Conservation (phyloP, 176 grass and related monocot species). For the Bromus sterilis region DNA sequence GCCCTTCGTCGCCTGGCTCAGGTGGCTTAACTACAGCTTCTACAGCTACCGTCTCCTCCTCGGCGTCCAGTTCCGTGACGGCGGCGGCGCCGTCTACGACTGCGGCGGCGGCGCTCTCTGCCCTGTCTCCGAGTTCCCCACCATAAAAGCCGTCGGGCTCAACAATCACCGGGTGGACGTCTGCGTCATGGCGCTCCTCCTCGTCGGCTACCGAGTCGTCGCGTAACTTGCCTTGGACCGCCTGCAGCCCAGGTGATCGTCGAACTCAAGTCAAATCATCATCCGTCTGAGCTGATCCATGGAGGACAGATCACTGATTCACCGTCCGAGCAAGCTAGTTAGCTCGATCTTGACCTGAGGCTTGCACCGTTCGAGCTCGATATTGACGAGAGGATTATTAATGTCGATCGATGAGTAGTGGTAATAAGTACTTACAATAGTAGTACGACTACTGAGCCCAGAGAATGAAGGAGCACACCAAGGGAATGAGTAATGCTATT, state of each 20-base stretch:
- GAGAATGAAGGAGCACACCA: not conserved
- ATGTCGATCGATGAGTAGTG: not conserved
- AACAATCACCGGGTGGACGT: conserved; percentile 74
- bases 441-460: not conserved
- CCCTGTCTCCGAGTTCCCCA: conserved; percentile 62
- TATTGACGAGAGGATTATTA: not conserved
- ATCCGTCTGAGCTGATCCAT: not conserved
- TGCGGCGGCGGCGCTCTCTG: conserved; percentile 44
- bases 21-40: conserved; percentile 97
- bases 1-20: conserved; percentile 74
- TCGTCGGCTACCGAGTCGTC: conserved; percentile 82
- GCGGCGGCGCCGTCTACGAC: conserved; percentile 49
- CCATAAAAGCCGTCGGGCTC: conserved; percentile 80
- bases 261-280: not conserved
- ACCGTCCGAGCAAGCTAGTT: not conserved
- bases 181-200: conserved; percentile 88
- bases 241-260: conserved; percentile 56
- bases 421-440: no score
- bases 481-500: no score
- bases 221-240: conserved; percentile 78
- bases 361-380: not conserved
- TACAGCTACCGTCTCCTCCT: conserved; percentile 94
- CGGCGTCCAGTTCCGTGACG: conserved; percentile 62
- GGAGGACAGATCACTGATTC: not conserved
- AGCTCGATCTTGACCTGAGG: not conserved